phyloP scores from a whole-genome alignment of 225 moss, liverwort and hornwort species.

The Polytrichum formosum region DNA sequence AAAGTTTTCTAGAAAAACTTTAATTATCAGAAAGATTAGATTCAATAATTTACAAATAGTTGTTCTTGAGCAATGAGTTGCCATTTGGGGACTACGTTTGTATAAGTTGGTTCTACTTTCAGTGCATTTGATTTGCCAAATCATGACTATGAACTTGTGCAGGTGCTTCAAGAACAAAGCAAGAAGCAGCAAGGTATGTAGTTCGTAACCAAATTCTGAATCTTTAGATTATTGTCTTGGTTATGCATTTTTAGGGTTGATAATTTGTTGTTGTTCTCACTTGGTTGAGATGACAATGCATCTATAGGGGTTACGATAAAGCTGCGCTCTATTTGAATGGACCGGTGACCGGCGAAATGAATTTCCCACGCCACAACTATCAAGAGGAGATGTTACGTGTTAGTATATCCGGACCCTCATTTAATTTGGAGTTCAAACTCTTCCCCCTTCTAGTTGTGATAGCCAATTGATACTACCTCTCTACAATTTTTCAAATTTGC shows the following conservation, averaged over 20 bases:
- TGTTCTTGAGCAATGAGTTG: no score
- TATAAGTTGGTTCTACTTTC: no score
- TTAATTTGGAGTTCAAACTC: not conserved
- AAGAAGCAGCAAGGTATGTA: constrained; percentile 27
- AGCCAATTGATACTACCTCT: not conserved
- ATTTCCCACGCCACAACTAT: not conserved
- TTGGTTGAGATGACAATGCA: not conserved
- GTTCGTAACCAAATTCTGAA: not conserved
- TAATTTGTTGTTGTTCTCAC: not conserved
- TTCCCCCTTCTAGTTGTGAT: not conserved
- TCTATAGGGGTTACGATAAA: constrained; percentile 19
- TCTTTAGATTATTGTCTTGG: not conserved
- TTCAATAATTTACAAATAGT: not conserved
- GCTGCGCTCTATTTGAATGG: constrained; percentile 39
- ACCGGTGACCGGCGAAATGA: not conserved
- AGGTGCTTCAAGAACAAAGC: constrained; percentile 29
- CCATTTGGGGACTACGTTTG: no score
- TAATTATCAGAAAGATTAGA: not conserved
- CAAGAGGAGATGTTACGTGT: not conserved
- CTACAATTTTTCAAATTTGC: no score
- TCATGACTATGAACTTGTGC: not conserved
- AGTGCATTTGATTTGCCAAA: no score
- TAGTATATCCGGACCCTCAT: not conserved
- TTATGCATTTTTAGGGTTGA: not conserved
- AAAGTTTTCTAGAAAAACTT: not conserved